These are phyloP conservation scores for Magnaporthiopsis rhizophila DNA, from an alignment of 2,329 filamentous ascomycete species.

Conservation along the genomic window DNA sequence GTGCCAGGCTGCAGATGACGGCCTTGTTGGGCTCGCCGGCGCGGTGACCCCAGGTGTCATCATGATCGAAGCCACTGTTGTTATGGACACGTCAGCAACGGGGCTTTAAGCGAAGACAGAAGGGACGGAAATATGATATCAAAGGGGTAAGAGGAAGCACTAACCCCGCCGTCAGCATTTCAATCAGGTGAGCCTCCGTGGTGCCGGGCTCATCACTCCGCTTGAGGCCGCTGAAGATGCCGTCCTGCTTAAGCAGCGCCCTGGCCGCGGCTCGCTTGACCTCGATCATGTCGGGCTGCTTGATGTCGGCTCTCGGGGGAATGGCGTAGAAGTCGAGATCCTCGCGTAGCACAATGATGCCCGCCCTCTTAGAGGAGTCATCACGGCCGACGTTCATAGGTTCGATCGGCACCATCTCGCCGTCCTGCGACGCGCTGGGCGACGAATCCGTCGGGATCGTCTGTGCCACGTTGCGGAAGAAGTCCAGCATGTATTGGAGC, in stretches of 20 bases:
- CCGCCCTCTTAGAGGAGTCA: constrained; percentile 84
- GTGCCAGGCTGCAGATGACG: constrained; percentile 91
- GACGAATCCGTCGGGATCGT: constrained; percentile 78
- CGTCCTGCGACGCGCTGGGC: constrained; percentile 55
- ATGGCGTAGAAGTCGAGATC: constrained; percentile 98
- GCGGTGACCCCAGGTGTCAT: constrained; percentile 91
- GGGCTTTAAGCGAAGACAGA: constrained; percentile 8
- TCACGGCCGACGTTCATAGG: constrained; percentile 56
- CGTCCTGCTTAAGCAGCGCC: constrained; percentile 79
- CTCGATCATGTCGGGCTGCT: constrained; percentile 85
- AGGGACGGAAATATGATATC: neutral
- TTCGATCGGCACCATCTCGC: constrained; percentile 61
- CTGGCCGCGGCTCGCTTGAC: constrained; percentile 88
- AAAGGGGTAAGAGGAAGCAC: constrained; percentile 22
- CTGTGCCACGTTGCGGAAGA: constrained; percentile 92
- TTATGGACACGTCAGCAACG: constrained; percentile 9
- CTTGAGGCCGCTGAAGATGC: constrained; percentile 91
- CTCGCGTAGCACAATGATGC: constrained; percentile 93
- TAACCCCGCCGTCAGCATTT: constrained; percentile 98
- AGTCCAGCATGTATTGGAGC: constrained; percentile 98
- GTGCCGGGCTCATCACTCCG: constrained; percentile 94
- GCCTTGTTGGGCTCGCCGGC: constrained; percentile 98
- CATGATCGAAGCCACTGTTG: constrained; percentile 94
- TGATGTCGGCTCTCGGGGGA: constrained; percentile 76
- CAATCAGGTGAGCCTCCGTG: constrained; percentile 95